Evolutionary conservation across 2,329 filamentous ascomycete genomes (phyloP).

Genomic region (Amphichorda felina): DNA sequence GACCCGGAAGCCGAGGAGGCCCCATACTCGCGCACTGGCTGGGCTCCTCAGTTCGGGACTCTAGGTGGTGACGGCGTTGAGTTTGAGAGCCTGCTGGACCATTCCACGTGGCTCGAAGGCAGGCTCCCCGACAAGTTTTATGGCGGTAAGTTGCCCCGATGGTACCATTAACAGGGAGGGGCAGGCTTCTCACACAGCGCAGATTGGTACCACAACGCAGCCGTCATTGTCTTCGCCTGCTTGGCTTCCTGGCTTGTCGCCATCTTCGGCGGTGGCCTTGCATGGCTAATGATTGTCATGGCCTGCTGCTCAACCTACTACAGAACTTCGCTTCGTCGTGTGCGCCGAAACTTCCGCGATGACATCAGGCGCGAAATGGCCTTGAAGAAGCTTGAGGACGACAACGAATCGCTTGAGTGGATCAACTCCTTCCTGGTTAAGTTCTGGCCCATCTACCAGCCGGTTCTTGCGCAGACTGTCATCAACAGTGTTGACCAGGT

Average conservation of each 20-base stretch:
- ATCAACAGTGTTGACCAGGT: conserved; percentile 94
- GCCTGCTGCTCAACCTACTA: conserved; percentile 90
- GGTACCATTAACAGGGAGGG: too few relatives aligned
- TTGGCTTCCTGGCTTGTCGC: conserved; percentile 84
- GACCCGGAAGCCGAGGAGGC: conserved; percentile 39
- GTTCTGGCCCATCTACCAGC: conserved; percentile 98
- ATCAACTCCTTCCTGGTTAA: conserved; percentile 98
- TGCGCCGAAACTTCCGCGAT: conserved; percentile 91
- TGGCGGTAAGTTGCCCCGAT: conserved; percentile 46
- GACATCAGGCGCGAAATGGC: conserved; percentile 84
- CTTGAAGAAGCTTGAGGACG: conserved; percentile 77
- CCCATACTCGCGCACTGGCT: conserved; percentile 52
- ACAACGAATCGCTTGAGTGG: conserved; percentile 91
- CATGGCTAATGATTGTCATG: conserved; percentile 91
- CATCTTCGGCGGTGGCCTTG: conserved; percentile 78
- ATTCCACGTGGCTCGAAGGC: conserved; percentile 77
- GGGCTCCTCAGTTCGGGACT: conserved; percentile 78
- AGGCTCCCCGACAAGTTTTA: conserved; percentile 82
- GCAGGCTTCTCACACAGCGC: conserved; percentile 2
- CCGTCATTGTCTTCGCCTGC: conserved; percentile 87
- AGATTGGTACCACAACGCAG: conserved; percentile 99
- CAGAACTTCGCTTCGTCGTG: conserved; percentile 83
- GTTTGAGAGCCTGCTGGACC: conserved; percentile 65
- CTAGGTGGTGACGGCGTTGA: conserved; percentile 43
- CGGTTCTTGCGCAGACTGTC: conserved; percentile 82